Conservation (phyloP, 192 early-diverging fungal species). For the Pecoramyces ruminantium region DNA sequence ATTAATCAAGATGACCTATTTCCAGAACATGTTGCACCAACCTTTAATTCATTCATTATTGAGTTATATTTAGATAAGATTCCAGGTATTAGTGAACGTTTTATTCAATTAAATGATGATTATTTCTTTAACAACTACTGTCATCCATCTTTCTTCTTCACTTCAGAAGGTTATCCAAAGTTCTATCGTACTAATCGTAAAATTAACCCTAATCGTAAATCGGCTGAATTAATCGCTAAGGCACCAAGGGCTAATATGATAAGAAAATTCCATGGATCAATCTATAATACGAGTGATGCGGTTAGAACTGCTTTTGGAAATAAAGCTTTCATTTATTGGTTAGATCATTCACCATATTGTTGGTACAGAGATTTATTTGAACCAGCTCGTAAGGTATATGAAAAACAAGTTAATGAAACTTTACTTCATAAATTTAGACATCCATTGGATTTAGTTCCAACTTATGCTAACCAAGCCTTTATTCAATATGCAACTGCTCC, state of each 20-base stretch:
- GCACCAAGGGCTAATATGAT: background rate
- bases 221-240: background rate
- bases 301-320: background rate
- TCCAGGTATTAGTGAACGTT: background rate
- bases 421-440: background rate
- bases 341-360: background rate
- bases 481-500: background rate
- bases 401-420: background rate
- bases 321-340: background rate
- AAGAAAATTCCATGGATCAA: background rate
- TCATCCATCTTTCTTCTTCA: background rate
- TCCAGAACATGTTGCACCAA: background rate
- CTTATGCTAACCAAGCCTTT: background rate
- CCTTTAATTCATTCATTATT: background rate
- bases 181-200: background rate
- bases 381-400: background rate
- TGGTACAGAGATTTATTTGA: background rate
- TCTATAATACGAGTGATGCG: background rate
- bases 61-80: background rate
- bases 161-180: background rate
- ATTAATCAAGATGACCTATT: background rate
- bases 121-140: background rate
- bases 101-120: background rate
- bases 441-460: background rate
- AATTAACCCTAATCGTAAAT: background rate